Conservation (phyloP, 176 grass and related monocot species). For the barley (Hordeum vulgare) region DNA sequence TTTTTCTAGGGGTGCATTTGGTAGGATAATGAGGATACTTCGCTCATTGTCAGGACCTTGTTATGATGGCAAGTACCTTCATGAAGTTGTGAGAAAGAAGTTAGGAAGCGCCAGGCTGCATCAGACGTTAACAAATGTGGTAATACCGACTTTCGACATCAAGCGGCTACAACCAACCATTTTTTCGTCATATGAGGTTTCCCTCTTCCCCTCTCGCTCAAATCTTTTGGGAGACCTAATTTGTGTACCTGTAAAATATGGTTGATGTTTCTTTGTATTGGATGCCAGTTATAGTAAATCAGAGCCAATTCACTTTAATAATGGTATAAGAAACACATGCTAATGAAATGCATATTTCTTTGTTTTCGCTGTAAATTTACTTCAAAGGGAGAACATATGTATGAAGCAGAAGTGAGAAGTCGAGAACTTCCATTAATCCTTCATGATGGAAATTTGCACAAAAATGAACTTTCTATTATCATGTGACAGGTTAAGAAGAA, state of each 20-base stretch:
- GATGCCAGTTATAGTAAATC: not conserved
- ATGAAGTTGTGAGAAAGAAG: slow-evolving; percentile 60
- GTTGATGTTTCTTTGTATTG: not conserved
- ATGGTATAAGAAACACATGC: not conserved
- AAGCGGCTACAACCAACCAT: slow-evolving; percentile 74
- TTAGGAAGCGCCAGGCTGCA: slow-evolving; percentile 57
- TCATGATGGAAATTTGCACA: slow-evolving; percentile 11
- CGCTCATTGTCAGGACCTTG: slow-evolving; percentile 53
- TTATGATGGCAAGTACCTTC: slow-evolving; percentile 86
- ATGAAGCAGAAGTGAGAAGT: not conserved
- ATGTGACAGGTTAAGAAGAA: slow-evolving; percentile 31
- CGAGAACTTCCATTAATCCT: not conserved
- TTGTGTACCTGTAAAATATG: slow-evolving; percentile 10
- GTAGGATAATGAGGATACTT: slow-evolving; percentile 46
- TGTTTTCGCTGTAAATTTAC: not conserved
- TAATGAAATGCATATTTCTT: not conserved
- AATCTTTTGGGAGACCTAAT: not conserved
- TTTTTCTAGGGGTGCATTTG: slow-evolving; percentile 49
- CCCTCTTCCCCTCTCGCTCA: not conserved
- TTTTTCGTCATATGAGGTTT: slow-evolving; percentile 74
- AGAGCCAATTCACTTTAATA: not conserved
- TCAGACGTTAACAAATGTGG: slow-evolving; percentile 69
- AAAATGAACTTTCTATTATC: not conserved
- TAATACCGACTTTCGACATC: slow-evolving; percentile 87
- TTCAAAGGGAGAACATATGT: not conserved